phyloP scores from a whole-genome alignment of 2,329 filamentous ascomycete species.

The Colletotrichum siamense region DNA sequence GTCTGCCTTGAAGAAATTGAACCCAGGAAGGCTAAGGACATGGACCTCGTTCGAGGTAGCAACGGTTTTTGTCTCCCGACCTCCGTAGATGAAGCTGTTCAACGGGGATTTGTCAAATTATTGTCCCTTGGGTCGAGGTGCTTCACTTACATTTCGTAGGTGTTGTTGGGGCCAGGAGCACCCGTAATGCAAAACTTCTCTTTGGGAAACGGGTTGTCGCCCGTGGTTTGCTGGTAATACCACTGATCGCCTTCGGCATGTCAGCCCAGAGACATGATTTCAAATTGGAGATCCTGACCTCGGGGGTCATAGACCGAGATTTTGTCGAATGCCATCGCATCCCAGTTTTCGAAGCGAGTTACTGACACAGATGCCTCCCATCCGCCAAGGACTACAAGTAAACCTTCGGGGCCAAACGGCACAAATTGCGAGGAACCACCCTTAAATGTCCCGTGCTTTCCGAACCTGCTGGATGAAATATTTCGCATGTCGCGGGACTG shows the following conservation, averaged over 20 bases:
- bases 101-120: neutral
- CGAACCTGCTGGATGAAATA: neutral
- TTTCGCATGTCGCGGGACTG: neutral
- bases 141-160: constrained; percentile 38
- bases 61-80: constrained; percentile 26
- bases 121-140: neutral
- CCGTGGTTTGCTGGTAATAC: constrained; percentile 36
- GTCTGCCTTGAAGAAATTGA: constrained; percentile 37
- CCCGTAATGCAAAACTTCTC: constrained; percentile 39
- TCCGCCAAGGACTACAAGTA: neutral
- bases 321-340: neutral
- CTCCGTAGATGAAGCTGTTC: constrained; percentile 41
- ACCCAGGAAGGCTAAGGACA: constrained; percentile 42
- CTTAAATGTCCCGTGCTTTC: neutral
- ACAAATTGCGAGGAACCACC: neutral
- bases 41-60: constrained; percentile 34
- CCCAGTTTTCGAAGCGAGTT: neutral
- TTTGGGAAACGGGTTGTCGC: constrained; percentile 29
- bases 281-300: neutral
- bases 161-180: constrained; percentile 33
- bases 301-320: neutral
- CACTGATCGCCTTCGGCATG: neutral
- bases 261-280: accelerated
- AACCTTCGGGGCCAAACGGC: neutral
- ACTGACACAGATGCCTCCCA: neutral